phyloP scores from a whole-genome alignment of 2,329 filamentous ascomycete species.

The Cercospora sp. region DNA sequence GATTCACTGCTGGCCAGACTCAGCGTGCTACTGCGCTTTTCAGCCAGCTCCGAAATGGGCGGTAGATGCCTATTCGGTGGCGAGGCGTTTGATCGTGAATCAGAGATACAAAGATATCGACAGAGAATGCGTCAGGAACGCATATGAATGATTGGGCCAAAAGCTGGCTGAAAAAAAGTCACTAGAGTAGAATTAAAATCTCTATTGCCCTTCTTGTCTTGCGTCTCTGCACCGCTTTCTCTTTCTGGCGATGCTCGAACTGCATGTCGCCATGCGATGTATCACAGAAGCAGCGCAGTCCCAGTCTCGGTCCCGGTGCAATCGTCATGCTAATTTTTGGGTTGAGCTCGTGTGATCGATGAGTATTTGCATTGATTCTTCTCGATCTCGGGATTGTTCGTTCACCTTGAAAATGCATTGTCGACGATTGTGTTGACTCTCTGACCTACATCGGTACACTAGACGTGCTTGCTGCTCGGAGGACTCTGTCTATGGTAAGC shows the following conservation, averaged over 20 bases:
- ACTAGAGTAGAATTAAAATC: background rate
- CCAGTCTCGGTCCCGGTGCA: background rate
- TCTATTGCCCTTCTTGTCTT: background rate
- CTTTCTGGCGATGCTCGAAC: background rate
- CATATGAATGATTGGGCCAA: background rate
- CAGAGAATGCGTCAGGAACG: background rate
- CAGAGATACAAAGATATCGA: background rate
- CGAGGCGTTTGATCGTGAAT: background rate
- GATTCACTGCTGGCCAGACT: conserved; percentile 22
- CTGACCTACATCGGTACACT: background rate
- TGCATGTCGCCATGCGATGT: background rate
- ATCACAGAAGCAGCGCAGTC: background rate
- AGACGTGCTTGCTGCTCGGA: background rate
- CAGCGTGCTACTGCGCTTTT: conserved; percentile 14
- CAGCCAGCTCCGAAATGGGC: conserved; percentile 9
- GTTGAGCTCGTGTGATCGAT: background rate
- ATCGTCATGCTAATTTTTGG: background rate
- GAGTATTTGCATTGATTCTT: background rate
- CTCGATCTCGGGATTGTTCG: too few species aligned
- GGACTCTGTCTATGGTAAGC: background rate
- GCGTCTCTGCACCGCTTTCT: background rate
- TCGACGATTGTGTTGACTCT: background rate
- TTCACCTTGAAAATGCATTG: background rate
- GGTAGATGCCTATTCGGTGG: background rate
- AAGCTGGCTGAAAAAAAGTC: background rate